Base-by-base conservation (phyloP, 805 yeast genomes). In the Kodamaea restingae region DNA sequence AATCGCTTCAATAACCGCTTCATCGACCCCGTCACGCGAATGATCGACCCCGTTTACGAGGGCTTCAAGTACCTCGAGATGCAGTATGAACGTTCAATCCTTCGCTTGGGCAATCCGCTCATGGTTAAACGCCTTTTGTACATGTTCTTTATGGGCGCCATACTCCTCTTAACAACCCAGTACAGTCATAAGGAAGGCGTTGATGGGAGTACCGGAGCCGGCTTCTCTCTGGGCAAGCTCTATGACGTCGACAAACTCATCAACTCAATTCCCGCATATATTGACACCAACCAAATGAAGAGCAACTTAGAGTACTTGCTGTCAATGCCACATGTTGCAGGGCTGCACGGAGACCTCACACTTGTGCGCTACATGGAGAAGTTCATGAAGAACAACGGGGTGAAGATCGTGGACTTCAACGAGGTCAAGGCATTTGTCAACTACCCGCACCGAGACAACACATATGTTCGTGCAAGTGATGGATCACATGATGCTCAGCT, bases 301-400 rank as follows among this genome's bases (percentile, higher is more conserved):
- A 80, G 76, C 33, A 78, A 81, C 45, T 52, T 84, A 41, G 84
- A 84, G 48, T 86, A 85, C 50, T 55, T 88, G 17, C 79, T 90
- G 18, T 75, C 84, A 6, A 78, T 88, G 79, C 88, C 95, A 2
- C 97, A 88, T 56, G 61, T 83, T 47, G 79, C 96, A 0, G 98
- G 98, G 3, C 82, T 97, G 2, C 75, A 78, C 11, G 98, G 95
- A 14, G 96, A 88, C 57, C 60, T 78, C 43, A 74, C 91, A 0
- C 61, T 88, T 26, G 81, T 88, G 2, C 69, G 73, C 42, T 88
- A 81, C 54, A 67, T 90, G 11, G 70, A 76, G 43, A 74, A 73
- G 17, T 75, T 76, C 35, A 77, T 84, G 60, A 55, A 60, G 15
- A 72, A 77, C 38, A 76, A 80, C 45, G 84, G 85, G 2, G 44